Percentiles rank a stretch among this genome's conserved stretches.
Conservation (phyloP, 768 basidiomycete genomes). For the Tulasnella sp. region DNA sequence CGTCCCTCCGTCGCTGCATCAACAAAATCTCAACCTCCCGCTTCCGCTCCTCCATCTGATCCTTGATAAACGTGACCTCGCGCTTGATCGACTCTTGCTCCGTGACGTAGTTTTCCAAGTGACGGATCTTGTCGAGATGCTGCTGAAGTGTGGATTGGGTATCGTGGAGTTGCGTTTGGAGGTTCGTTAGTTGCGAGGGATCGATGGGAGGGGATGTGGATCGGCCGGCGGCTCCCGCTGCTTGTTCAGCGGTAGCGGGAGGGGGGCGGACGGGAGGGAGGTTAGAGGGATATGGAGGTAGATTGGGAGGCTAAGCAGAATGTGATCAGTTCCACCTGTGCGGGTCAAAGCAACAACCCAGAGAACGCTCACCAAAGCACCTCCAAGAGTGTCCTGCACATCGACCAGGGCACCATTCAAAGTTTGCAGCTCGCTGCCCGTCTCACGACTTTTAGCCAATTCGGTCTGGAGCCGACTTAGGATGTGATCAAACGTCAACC, state of each 20-base stretch:
- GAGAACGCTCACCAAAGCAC: constrained; percentile 53
- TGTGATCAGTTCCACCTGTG: background rate
- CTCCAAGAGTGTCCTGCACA: constrained; percentile 87
- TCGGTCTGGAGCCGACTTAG: constrained; percentile 82
- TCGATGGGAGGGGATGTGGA: constrained; percentile 26
- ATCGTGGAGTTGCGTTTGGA: constrained; percentile 76
- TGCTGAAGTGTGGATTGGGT: constrained; percentile 69
- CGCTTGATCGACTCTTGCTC: constrained; percentile 80
- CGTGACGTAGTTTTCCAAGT: constrained; percentile 63
- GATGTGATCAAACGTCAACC: constrained; percentile 88
- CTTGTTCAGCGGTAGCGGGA: constrained; percentile 24
- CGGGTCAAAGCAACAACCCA: background rate
- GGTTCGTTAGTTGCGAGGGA: constrained; percentile 43
- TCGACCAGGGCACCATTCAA: constrained; percentile 75
- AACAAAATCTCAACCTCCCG: constrained; percentile 40
- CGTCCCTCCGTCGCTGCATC: constrained; percentile 27
- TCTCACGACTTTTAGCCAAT: constrained; percentile 92
- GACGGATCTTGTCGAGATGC: constrained; percentile 74
- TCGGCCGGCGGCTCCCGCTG: constrained; percentile 25
- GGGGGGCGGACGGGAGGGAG: constrained; percentile 59
- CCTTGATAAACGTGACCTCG: constrained; percentile 66
- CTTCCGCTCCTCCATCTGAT: constrained; percentile 60
- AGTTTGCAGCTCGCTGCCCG: constrained; percentile 73
- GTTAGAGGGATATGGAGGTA: constrained; percentile 54
- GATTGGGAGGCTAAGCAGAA: constrained; percentile 45